Percentiles rank a stretch among this genome's conserved stretches.
These are phyloP conservation scores for Xerocomus spinulosus DNA, from an alignment of 768 basidiomycete species.

Conservation along the genomic window DNA sequence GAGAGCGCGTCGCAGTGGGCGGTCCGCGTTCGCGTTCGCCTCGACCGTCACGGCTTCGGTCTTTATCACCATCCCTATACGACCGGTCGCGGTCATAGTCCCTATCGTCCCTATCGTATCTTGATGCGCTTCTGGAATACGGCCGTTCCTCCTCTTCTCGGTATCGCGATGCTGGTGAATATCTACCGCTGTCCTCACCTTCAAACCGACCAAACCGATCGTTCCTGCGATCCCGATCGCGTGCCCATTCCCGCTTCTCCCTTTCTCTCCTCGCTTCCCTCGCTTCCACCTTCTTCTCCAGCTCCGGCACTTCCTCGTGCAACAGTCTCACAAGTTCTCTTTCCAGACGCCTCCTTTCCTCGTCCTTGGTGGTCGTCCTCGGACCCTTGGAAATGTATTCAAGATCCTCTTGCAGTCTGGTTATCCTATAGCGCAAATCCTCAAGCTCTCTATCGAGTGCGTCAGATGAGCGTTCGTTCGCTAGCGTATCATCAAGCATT, in stretches of 20 bases:
- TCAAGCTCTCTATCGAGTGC: slow-evolving; percentile 86
- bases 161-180: slow-evolving; percentile 30
- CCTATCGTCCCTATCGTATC: slow-evolving; percentile 34
- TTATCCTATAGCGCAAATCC: slow-evolving; percentile 79
- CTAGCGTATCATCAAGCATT: slow-evolving; percentile 70
- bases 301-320: slow-evolving; percentile 88
- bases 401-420: slow-evolving; percentile 85
- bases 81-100: slow-evolving; percentile 33
- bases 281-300: slow-evolving; percentile 80
- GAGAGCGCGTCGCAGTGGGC: slow-evolving; percentile 38
- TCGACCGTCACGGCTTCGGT: slow-evolving; percentile 19
- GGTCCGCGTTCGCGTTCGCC: slow-evolving; percentile 32
- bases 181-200: slow-evolving; percentile 35
- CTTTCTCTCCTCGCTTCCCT: slow-evolving; percentile 70
- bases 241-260: slow-evolving; percentile 73
- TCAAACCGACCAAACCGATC: slow-evolving; percentile 71
- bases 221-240: slow-evolving; percentile 81
- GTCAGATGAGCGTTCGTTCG: slow-evolving; percentile 80
- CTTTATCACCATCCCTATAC: slow-evolving; percentile 30
- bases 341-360: slow-evolving; percentile 82
- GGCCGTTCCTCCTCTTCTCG: slow-evolving; percentile 50
- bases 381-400: slow-evolving; percentile 81
- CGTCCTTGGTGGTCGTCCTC: slow-evolving; percentile 66
- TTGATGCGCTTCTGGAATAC: slow-evolving; percentile 43
- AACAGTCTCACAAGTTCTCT: slow-evolving; percentile 78